These are phyloP conservation scores for Coemansia sp. DNA, from an alignment of 192 early-diverging fungal species.

Conservation along the genomic window DNA sequence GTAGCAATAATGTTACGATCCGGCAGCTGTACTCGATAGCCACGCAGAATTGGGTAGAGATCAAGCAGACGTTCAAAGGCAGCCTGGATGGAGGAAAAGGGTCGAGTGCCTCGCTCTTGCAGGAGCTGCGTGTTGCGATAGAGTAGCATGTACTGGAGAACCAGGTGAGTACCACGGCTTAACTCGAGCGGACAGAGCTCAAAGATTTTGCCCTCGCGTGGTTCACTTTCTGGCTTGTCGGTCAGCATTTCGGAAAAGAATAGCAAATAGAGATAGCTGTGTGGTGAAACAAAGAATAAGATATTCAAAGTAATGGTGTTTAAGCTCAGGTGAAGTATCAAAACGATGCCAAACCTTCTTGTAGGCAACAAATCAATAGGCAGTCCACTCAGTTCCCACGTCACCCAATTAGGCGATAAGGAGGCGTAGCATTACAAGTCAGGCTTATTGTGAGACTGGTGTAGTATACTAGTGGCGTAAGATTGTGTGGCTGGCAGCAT, in stretches of 20 bases:
- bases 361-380: neutral
- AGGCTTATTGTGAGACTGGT: neutral
- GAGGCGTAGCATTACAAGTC: neutral
- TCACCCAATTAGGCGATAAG: neutral
- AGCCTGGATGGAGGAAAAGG: neutral
- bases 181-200: neutral
- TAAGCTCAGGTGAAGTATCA: neutral
- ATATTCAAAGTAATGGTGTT: neutral
- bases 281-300: neutral
- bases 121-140: neutral
- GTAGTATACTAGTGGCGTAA: neutral
- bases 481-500: neutral
- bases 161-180: neutral
- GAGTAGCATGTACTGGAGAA: neutral
- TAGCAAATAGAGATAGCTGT: neutral
- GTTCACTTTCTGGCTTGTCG: neutral
- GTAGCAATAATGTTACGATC: neutral
- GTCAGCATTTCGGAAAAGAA: neutral
- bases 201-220: neutral
- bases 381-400: neutral
- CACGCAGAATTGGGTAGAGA: neutral
- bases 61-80: conserved; percentile 2
- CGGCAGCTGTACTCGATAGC: neutral
- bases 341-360: neutral
- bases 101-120: neutral